Evolutionary conservation across 805 yeast species (phyloP), one percentile per base, ranked within the genome.

Genomic region (Zygosaccharomyces lentus): DNA sequence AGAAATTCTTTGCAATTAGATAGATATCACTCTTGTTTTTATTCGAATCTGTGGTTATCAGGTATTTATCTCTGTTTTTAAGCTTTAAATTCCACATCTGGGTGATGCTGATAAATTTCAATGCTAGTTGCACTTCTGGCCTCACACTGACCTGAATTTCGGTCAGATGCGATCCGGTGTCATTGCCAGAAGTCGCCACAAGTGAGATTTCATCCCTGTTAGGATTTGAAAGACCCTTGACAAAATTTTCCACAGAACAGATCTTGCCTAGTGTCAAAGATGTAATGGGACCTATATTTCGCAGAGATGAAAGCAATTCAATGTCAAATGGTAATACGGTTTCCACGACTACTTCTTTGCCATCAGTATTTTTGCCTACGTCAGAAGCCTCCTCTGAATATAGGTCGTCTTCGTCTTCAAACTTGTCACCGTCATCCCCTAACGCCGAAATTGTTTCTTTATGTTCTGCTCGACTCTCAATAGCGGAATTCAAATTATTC

Each of bases 271-370:
- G 55, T 0, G 89, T 74, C 51, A 89, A 74, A 34, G 81, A 78
- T 2, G 85, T 72, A 9, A 85, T 69, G 0, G 96, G 96, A 0
- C 96, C 96, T 53, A 76, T 71, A 56, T 82, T 85, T 2, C 74
- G 56, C 9, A 89, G 59, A 1, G 67, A 65, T 52, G 87, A 93
- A 26, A 74, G 67, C 15, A 70, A 56, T 13, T 68, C 64, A 47
- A 82, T 77, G 51, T 67, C 59, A 51, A 67, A 64, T 3, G 68
- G 68, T 29, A 48, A 52, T 2, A 55, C 61, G 1, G 58, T 57
- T 34, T 62, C 65, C 4, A 57, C 52, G 6, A 41, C 27, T 6
- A 46, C 37, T 16, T 52, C 56, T 13, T 49, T 55, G 17, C 35
- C 39, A 4, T 49, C 48, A 2, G 34, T 45, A 9, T 27, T 35